A percentile compares a stretch with the other conserved stretches of the same genome.
Conservation (phyloP, 805 yeast species). For the Candida sanyiensis region DNA sequence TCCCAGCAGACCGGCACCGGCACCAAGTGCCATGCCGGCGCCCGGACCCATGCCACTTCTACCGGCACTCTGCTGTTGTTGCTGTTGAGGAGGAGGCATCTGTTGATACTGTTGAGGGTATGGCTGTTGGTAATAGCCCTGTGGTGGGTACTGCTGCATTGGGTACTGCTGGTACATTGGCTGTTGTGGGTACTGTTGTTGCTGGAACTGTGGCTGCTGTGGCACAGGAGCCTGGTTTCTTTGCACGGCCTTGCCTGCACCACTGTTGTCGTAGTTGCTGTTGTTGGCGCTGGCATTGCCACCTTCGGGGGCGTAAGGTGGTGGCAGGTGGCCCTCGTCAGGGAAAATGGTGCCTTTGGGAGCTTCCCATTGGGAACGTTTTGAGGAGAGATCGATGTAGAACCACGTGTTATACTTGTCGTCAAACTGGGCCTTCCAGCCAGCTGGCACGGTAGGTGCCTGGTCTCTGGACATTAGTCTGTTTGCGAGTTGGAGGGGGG, state of each 20-base stretch:
- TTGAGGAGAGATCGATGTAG: slow-evolving; percentile 68
- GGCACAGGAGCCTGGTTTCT: slow-evolving; percentile 11
- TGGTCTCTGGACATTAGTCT: slow-evolving; percentile 6
- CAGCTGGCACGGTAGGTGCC: slow-evolving; percentile 53
- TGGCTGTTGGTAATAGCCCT: slow-evolving; percentile 22
- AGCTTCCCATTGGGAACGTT: slow-evolving; percentile 86
- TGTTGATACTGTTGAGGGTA: slow-evolving; percentile 20
- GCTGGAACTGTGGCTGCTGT: slow-evolving; percentile 11
- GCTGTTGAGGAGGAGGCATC: slow-evolving; percentile 10
- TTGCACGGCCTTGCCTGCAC: slow-evolving; percentile 11
- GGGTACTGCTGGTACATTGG: slow-evolving; percentile 14
- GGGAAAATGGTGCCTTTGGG: slow-evolving; percentile 55
- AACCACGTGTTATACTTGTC: slow-evolving; percentile 68
- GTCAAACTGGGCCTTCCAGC: slow-evolving; percentile 74
- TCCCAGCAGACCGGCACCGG: slow-evolving; percentile 28
- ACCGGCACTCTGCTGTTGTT: slow-evolving; percentile 29
- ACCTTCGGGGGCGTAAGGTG: slow-evolving; percentile 26
- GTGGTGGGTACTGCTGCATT: slow-evolving; percentile 25
- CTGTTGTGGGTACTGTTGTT: slow-evolving; percentile 11
- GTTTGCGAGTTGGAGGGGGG: background rate
- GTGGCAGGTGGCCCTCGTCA: slow-evolving; percentile 33
- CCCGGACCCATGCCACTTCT: slow-evolving; percentile 27
- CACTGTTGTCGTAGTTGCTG: slow-evolving; percentile 14
- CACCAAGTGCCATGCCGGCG: slow-evolving; percentile 21
- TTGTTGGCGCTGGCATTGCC: slow-evolving; percentile 1